Evolutionary conservation across 148 eudicot species (phyloP).

Genomic region (Selenicereus undatus): DNA sequence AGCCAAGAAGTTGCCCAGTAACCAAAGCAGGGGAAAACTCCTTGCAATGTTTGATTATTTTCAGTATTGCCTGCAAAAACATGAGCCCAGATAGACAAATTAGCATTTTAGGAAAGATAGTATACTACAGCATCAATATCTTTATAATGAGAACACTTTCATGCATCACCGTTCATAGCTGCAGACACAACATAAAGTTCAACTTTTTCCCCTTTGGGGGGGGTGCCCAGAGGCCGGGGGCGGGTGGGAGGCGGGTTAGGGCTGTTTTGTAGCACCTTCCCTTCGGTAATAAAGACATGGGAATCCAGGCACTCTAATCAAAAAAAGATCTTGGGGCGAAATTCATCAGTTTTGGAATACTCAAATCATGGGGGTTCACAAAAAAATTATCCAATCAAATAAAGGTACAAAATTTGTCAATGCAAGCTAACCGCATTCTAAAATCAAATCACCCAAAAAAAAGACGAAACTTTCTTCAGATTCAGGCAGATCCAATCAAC

Average conservation of each 20-base stretch:
- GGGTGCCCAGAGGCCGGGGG: too few species aligned
- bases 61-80: constrained; percentile 65
- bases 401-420: background rate
- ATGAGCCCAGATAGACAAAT: background rate
- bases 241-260: background rate
- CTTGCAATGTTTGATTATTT: constrained; percentile 94
- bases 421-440: background rate
- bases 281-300: background rate
- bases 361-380: background rate
- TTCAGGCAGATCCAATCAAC: too few species aligned
- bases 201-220: background rate
- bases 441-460: too few species aligned
- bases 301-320: background rate
- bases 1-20: constrained; percentile 94
- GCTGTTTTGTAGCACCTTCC: background rate
- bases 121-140: background rate
- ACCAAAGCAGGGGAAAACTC: constrained; percentile 91
- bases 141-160: background rate
- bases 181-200: background rate
- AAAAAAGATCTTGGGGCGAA: background rate
- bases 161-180: background rate
- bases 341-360: background rate
- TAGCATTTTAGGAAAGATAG: background rate
- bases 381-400: background rate
- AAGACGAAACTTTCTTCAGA: too few species aligned